Base-by-base conservation (phyloP, 164 flowering plant genomes). In the Nymphaea thermarum region DNA sequence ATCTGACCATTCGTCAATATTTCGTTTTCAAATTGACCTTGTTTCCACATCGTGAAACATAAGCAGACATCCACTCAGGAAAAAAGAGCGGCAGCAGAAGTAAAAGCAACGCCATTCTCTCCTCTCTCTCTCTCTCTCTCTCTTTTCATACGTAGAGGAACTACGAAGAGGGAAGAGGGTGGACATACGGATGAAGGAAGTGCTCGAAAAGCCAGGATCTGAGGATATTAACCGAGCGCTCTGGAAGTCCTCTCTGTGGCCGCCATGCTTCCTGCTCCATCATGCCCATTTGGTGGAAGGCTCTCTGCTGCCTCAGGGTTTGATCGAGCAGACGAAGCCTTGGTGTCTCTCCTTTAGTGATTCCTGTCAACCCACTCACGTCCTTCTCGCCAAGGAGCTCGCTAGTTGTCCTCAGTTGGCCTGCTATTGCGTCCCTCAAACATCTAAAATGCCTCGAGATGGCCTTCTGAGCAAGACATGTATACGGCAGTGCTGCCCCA, bases 131-230 rank as follows among this genome's bases (percentile, higher is more conserved):
- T 55, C 60, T 55, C 60, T 55, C 16, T 55, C 53, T 45, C 53
- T 45, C 53, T 45, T 0, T 45, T 5, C 10, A 10, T 10, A 10
- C 1, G 53, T 45, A 10, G 53, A 45, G 1, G 53, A 45, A 25
- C 36, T 45, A 14, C 43, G 43, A 68, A 66, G 67, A 36, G 41
- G 55, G 36, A 62, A 53, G 10, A 53, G 15, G 17, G 47, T 8
- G 8, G 43, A 85, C 97, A 70, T 89, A 95, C 99, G 98, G 99
- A 69, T 95, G 91, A 67, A 95, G 89, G 77, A 95, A 95, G 79
- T 95, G 99, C 72, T 95, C 99, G 51, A 95, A 95, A 73, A 95
- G 99, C 98, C 99, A 95, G 44, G 99, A 87, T 72, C 99, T 82
- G 66, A 95, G 74, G 71, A 92, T 85, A 80, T 86, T 90, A 82